Conservation (phyloP, 805 yeast genomes). For the Naumovozyma dairenensis region DNA sequence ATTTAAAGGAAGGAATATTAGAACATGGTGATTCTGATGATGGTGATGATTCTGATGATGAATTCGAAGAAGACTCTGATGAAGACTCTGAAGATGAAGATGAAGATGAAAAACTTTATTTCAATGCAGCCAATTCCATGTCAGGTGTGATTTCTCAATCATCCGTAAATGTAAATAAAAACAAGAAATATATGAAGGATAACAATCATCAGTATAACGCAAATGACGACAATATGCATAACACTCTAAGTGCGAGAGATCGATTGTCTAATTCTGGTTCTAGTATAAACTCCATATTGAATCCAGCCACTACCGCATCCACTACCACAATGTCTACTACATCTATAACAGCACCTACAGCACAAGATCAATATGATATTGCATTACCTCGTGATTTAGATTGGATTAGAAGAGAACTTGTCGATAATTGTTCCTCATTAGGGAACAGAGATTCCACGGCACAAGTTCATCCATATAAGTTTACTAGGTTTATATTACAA, state of each 20-base stretch:
- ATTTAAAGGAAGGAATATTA: neutral
- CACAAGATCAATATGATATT: no score
- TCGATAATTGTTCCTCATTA: slow-evolving; percentile 64
- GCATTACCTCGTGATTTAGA: slow-evolving; percentile 53
- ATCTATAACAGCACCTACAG: no score
- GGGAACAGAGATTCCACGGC: slow-evolving; percentile 88
- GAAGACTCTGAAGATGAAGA: slow-evolving; percentile 8
- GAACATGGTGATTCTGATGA: no score
- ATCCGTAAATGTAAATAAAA: no score
- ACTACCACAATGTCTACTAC: no score
- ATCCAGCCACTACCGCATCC: no score
- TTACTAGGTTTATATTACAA: slow-evolving; percentile 72
- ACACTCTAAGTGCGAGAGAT: no score
- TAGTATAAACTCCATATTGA: no score
- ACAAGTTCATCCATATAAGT: slow-evolving; percentile 91
- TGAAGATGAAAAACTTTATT: slow-evolving; percentile 2
- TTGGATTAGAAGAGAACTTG: slow-evolving; percentile 63
- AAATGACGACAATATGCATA: no score
- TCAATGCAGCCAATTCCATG: slow-evolving; percentile 2
- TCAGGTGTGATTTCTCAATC: neutral
- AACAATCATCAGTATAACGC: no score
- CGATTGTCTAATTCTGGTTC: no score
- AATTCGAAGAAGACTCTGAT: slow-evolving; percentile 20
- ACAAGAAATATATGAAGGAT: no score
- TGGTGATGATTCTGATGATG: slow-evolving; percentile 6